Evolutionary conservation across 164 flowering plant genomes (phyloP).

Genomic region (Tetracentron sinense): DNA sequence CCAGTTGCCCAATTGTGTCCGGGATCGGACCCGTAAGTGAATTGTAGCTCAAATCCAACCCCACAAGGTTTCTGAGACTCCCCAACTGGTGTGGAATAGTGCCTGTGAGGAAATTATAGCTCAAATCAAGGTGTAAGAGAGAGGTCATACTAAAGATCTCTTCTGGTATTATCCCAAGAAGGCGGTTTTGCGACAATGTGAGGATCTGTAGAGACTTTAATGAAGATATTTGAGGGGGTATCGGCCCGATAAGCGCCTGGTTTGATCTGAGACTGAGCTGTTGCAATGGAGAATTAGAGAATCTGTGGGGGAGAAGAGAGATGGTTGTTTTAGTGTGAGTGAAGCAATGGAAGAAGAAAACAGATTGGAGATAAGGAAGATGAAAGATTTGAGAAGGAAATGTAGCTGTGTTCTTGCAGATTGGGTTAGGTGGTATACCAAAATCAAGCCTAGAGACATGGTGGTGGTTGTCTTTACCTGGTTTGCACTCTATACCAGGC

Average conservation of each 20-base stretch:
- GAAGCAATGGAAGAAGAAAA: conserved; percentile 76
- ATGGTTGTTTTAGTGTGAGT: conserved; percentile 44
- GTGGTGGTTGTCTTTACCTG: conserved; percentile 33
- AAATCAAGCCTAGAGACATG: conserved; percentile 85
- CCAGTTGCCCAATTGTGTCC: conserved; percentile 53
- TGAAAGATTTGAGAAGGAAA: conserved; percentile 60
- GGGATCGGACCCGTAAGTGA: conserved; percentile 58
- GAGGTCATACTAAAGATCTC: conserved; percentile 39
- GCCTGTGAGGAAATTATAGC: conserved; percentile 68
- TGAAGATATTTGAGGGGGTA: conserved; percentile 61
- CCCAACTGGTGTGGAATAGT: conserved; percentile 57
- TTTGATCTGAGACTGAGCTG: conserved; percentile 83
- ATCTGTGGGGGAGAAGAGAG: conserved; percentile 18
- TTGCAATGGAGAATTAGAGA: conserved; percentile 41
- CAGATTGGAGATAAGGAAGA: conserved; percentile 63
- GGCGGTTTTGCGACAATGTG: conserved; percentile 72
- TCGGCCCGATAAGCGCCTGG: conserved; percentile 55
- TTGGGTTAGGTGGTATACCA: conserved; percentile 60
- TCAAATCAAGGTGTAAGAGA: conserved; percentile 70
- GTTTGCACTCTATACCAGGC: conserved; percentile 77
- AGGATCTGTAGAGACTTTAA: conserved; percentile 59
- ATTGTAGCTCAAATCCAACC: conserved; percentile 82
- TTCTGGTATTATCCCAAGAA: conserved; percentile 47
- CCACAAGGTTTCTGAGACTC: conserved; percentile 50
- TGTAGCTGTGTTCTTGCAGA: conserved; percentile 54